Base-by-base conservation (phyloP, 2,329 filamentous ascomycete species). In the Aureobasidium leucospermi region DNA sequence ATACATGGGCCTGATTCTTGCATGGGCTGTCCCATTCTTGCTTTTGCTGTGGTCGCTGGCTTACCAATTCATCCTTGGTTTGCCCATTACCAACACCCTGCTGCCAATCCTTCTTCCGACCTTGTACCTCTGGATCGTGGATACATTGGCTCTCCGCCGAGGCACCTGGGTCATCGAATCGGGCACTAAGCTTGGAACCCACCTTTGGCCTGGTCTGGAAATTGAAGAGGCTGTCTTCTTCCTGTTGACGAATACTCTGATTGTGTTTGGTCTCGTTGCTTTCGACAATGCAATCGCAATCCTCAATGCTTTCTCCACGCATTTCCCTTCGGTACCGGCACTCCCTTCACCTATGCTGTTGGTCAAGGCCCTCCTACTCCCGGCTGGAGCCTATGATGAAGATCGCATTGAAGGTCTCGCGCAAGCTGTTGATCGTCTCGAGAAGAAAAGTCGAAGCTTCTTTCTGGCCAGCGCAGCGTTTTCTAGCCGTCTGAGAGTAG, bases 221-320 rank as follows among this genome's bases (percentile, higher is more conserved):
- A 77, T 90, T 19, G 88, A 91, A 72, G 88, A 91, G 69, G 87
- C 86, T 0, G 65, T 87, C 7, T 90, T 90, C 75, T 91, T 91
- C 70, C 74, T 90, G 4, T 72, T 81, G 4, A 89, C 86, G 1
- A 90, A 90, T 68, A 75, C 75, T 0, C 72, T 91, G 19, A 84
- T 91, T 59, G 85, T 89, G 0, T 85, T 86, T 67, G 87, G 87
- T 1, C 74, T 87, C 28, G 75, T 85, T 1, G 84, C 86, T 0
- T 86, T 88, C 63, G 88, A 90, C 70, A 83, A 88, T 66, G 84
- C 84, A 4, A 67, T 88, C 38, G 84, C 86, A 1, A 78, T 90
- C 13, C 70, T 87, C 6, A 78, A 86, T 64, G 80, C 82, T 0
- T 88, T 88, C 62, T 84, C 84, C 0, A 71, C 77, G 1, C 70